Base-by-base conservation (phyloP, 2,329 filamentous ascomycete species). In the Stromatinia cepivora region DNA sequence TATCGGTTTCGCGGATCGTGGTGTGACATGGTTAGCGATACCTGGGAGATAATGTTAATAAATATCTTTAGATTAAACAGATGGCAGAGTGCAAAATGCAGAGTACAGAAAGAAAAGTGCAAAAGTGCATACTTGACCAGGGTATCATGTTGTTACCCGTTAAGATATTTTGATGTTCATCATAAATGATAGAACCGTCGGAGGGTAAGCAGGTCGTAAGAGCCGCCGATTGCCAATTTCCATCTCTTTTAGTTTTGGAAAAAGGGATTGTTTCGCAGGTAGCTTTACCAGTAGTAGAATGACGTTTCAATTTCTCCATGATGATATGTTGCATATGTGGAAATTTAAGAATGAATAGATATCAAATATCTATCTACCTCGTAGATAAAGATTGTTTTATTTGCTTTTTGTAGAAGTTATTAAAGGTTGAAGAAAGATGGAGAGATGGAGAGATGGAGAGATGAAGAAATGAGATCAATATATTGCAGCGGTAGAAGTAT, bases 241-340 rank as follows among this genome's bases (percentile, higher is more conserved):
- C 66, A 68, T 68, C 66, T 64, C 48, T 64, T 45, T 68, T 68
- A 48, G 28, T 52, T 42, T 64, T 68, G 22, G 66, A 68, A 25
- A 54, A 36, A 11, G 48, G 28, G n/a, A 64, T 28, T 7, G 66
- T 36, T 10, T 54, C 56, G 45, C 34, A 68, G 20, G 66, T 63
- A 50, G 58, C 61, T 68, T 68, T 68, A 3, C 66, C 66, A 28
- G 39, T 53, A 6, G 25, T 63, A 34, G 25, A 63, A 39, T 39
- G 34, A 9, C 58, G 57, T 56, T 62, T 68, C 3, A 34, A 63
- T 34, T 64, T 68, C 25, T 45, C 66, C 28, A 63, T 45, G 15
- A 4, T 62, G 9, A 39, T 39, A 11, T 22, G 10, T n/a, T 17
- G 28, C 17, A 50, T 50, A 39, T 39, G 22, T 25, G 28, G 25